Conservation (phyloP, 2,329 filamentous ascomycete genomes). For the Colletotrichum theobromicola region DNA sequence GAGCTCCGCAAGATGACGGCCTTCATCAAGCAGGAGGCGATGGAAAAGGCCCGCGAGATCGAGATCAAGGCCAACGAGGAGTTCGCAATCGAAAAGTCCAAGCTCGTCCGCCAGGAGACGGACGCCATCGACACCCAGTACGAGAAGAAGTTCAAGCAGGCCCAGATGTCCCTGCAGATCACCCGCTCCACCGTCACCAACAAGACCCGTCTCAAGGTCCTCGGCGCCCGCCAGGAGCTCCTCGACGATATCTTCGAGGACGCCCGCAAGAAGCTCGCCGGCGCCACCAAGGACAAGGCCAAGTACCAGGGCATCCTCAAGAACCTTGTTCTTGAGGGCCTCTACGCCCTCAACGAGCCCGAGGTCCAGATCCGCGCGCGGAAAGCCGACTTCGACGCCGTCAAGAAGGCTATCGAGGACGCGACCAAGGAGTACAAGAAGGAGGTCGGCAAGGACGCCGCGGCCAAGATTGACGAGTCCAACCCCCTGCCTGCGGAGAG, state of each 20-base stretch:
- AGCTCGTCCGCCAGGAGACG: slow-evolving; percentile 95
- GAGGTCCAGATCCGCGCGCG: slow-evolving; percentile 77
- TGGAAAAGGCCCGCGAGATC: slow-evolving; percentile 97
- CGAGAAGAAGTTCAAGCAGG: slow-evolving; percentile 99
- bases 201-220: slow-evolving; percentile 90
- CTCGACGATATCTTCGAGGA: slow-evolving; percentile 89
- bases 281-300: slow-evolving; percentile 68
- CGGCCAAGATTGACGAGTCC: slow-evolving; percentile 77
- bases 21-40: slow-evolving; percentile 98
- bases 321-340: slow-evolving; percentile 84
- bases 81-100: slow-evolving; percentile 98
- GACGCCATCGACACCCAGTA: slow-evolving; percentile 90
- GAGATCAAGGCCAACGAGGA: slow-evolving; percentile 98
- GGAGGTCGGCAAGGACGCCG: slow-evolving; percentile 71
- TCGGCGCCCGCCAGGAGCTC: slow-evolving; percentile 86
- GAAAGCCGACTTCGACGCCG: slow-evolving; percentile 77
- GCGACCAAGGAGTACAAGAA: slow-evolving; percentile 87
- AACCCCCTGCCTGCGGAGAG: slow-evolving; percentile 80
- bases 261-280: slow-evolving; percentile 73
- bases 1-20: slow-evolving; percentile 99
- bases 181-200: slow-evolving; percentile 95
- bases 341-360: slow-evolving; percentile 86
- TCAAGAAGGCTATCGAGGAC: slow-evolving; percentile 79
- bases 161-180: slow-evolving; percentile 98
- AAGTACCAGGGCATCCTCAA: slow-evolving; percentile 81